Evolutionary conservation across 352 stramenopile species (phyloP), one percentile per base, ranked within the genome.

Genomic region (Pythium phragmiticola): DNA sequence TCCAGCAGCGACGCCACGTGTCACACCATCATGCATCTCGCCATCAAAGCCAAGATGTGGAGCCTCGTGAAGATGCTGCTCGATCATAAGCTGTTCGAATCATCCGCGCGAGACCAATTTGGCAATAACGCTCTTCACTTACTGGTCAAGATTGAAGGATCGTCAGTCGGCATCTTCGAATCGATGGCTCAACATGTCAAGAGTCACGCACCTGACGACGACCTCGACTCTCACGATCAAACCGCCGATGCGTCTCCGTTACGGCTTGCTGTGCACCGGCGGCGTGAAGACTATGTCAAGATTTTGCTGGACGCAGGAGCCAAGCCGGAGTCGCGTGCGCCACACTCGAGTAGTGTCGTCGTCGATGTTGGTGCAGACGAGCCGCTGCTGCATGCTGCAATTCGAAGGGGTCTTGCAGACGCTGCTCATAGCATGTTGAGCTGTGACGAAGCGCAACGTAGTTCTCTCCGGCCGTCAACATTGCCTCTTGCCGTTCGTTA

Each of bases 21-120:
- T 12, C 78, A 89, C 23, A 70, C 77, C 0, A 73, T 86, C 13
- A 65, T 87, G 2, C 84, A 90, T 56, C 65, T 90, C 41, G 82
- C 84, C 7, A 65, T 93, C 34, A 76, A 77, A 54, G 72, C 76
- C 9, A 70, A 54, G n/a, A 73, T 91, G 56, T 93, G 84, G 84
- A 70, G 67, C 5, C 62, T 89, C n/a, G 77, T 87, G n/a, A 68
- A 75, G 42, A 64, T 65, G 14, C 60, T 93, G 12, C 58, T 91
- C 4, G 63, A 76, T 30, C 68, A 72, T 39, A 69, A 75, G 4
- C 69, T 80, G 12, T 60, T 86, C 16, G 77, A 84, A 47, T 69
- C 80, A 3, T 75, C 70, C 41, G 73, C 70, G 7, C 74, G 73
- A 39, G 82, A 90, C 57, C 61, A 51, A 8, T 50, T 76, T 14